Evolutionary conservation across 805 yeast species (phyloP), one percentile per base, ranked within the genome.

Genomic region (Crinitomyces ghanaensis): DNA sequence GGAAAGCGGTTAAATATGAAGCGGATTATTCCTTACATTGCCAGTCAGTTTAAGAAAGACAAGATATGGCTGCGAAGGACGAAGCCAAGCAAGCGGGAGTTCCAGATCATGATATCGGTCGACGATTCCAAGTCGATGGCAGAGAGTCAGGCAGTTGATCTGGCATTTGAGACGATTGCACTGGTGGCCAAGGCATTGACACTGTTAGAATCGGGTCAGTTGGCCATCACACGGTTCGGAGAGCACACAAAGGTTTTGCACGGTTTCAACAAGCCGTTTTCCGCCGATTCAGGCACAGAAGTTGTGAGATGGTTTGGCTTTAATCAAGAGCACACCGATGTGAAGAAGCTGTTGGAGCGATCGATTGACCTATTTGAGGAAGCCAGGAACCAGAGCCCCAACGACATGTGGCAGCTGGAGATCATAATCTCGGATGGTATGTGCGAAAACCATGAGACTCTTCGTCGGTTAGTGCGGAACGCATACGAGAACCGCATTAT

Each of bases 111-210:
- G 95, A 80, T 91, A 44, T 86, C 98, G 1, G 80, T 91, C 30
- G 99, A 91, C 62, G 95, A 91, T 54, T 91, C 98, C 19, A 85
- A 83, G 56, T 88, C 97, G 1, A 91, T 91, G 99, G 74, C 86
- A 37, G 97, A 88, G 56, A 79, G 95, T 16, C 74, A 78, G 44
- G 77, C 93, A 23, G 88, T 84, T 12, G 84, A 82, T 44, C 66
- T 91, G 38, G 97, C 99, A 0, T 85, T 85, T 70, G 88, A 91
- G 50, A 78, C 94, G 52, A 81, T 91, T 49, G 88, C 96, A 5
- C 66, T 91, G 28, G 97, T 91, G 2, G 77, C 95, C 3, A 86
- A 84, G 55, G 95, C 98, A 0, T 68, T 91, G 41, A 80, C 95
- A 0, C 95, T 85, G 52, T 63, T 91, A 37, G 99, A 93, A 58